These are phyloP conservation scores for Litchi chinensis DNA, from an alignment of 345 rosid genomes.

Conservation along the genomic window DNA sequence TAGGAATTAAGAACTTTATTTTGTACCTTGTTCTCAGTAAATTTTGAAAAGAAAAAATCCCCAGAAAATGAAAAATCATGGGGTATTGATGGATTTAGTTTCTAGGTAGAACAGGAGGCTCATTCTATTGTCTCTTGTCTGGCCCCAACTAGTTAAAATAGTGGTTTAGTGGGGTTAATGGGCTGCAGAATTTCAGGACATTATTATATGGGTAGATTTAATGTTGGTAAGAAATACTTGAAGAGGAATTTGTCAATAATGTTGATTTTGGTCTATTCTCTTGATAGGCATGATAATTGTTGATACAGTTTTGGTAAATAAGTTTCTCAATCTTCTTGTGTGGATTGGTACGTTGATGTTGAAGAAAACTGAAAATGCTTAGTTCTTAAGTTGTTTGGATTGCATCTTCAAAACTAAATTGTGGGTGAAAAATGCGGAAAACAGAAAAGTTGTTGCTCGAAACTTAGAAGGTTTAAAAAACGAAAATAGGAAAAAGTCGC, in stretches of 20 bases:
- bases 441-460: no score
- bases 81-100: not conserved
- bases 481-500: no score
- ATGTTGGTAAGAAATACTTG: not conserved
- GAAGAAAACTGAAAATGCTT: not conserved
- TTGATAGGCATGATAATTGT: not conserved
- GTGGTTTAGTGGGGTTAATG: not conserved
- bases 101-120: no score
- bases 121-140: not conserved
- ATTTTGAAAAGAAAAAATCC: not conserved
- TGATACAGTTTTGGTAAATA: not conserved
- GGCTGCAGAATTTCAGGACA: not conserved
- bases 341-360: not conserved
- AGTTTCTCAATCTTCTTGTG: not conserved
- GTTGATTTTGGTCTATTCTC: not conserved
- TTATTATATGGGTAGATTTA: not conserved
- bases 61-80: not conserved
- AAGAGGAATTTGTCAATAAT: not conserved
- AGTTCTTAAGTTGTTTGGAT: not conserved
- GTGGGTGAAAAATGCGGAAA: not conserved
- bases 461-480: no score
- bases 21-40: not conserved
- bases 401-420: not conserved
- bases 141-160: not conserved
- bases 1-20: not conserved